A percentile compares a stretch with the other conserved stretches of the same genome.
phyloP scores from a whole-genome alignment of 345 rosid genomes.

The Lepidium sativum region DNA sequence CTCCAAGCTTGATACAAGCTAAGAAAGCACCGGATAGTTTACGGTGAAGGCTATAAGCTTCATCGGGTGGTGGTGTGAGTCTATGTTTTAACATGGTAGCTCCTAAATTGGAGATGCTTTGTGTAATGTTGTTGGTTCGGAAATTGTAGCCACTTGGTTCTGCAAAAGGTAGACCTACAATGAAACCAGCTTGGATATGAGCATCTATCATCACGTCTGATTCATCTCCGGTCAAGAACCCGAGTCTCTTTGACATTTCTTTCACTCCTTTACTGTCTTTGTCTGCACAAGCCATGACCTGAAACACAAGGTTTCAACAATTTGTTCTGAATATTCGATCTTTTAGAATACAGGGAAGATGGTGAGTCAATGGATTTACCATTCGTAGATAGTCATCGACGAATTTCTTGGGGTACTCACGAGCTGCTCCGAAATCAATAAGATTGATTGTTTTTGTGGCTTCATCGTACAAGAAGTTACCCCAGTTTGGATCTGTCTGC shows the following conservation, averaged over 20 bases:
- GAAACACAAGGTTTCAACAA: not conserved
- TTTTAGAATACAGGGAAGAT: not conserved
- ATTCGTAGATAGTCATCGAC: conserved; percentile 83
- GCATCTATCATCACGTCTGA: conserved; percentile 76
- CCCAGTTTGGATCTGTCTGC: conserved; percentile 99
- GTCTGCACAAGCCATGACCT: conserved; percentile 89
- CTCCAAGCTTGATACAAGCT: conserved; percentile 87
- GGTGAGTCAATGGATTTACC: conserved; percentile 37
- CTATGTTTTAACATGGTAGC: conserved; percentile 91
- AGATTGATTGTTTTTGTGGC: conserved; percentile 62
- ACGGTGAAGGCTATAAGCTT: conserved; percentile 92
- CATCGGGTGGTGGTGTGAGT: conserved; percentile 91
- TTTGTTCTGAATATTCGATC: not conserved
- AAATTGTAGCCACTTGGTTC: conserved; percentile 75
- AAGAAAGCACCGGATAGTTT: conserved; percentile 93
- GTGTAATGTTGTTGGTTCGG: conserved; percentile 60
- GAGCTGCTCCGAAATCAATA: conserved; percentile 94
- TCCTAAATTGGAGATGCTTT: conserved; percentile 62
- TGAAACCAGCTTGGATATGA: conserved; percentile 81
- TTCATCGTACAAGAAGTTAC: conserved; percentile 80
- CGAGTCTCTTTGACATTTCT: conserved; percentile 79
- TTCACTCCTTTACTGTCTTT: conserved; percentile 55
- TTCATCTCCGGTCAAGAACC: conserved; percentile 88
- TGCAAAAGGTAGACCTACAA: conserved; percentile 85
- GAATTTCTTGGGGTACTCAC: conserved; percentile 77